Conservation (phyloP, 495 filamentous ascomycete species). For the Cercophora samala region DNA sequence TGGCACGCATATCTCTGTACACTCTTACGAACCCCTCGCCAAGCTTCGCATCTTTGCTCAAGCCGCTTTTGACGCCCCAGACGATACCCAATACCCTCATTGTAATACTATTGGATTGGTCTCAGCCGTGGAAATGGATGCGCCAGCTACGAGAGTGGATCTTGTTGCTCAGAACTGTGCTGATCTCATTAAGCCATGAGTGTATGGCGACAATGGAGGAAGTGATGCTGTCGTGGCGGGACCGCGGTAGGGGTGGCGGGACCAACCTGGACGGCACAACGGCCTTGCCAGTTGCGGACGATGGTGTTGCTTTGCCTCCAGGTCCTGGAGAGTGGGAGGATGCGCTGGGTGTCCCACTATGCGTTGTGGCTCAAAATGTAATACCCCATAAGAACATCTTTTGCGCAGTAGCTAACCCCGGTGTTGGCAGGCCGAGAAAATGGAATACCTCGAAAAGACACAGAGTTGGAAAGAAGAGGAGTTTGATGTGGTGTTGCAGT, state of each 20-base stretch:
- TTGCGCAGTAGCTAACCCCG: conserved; percentile 27
- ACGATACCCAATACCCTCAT: conserved; percentile 84
- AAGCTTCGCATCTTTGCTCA: conserved; percentile 77
- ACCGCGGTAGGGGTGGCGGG: conserved; percentile 53
- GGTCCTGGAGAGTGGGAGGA: conserved; percentile 96
- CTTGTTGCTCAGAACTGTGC: conserved; percentile 68
- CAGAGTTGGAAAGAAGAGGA: conserved; percentile 90
- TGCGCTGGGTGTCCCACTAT: conserved; percentile 80
- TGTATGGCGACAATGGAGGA: conserved; percentile 81
- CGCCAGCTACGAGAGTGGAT: conserved; percentile 86
- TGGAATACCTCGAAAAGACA: conserved; percentile 80
- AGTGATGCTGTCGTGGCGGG: conserved; percentile 63
- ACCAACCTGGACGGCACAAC: conserved; percentile 49
- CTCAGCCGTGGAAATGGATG: conserved; percentile 87
- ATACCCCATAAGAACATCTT: conserved; percentile 25
- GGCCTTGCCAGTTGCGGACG: conserved; percentile 46
- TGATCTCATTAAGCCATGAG: conserved; percentile 69
- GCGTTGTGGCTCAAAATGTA: conserved; percentile 92
- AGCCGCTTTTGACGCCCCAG: conserved; percentile 79
- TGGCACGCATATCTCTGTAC: conserved; percentile 89
- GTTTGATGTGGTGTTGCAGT: conserved; percentile 88
- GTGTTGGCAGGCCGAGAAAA: conserved; percentile 69
- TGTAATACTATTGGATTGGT: conserved; percentile 89
- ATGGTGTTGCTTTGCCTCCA: conserved; percentile 68
- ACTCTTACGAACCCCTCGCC: conserved; percentile 78